A percentile compares a stretch with the other conserved stretches of the same genome.
These are phyloP conservation scores for Geotrichum europaeum DNA, from an alignment of 1,139 yeast genomes.

Conservation along the genomic window DNA sequence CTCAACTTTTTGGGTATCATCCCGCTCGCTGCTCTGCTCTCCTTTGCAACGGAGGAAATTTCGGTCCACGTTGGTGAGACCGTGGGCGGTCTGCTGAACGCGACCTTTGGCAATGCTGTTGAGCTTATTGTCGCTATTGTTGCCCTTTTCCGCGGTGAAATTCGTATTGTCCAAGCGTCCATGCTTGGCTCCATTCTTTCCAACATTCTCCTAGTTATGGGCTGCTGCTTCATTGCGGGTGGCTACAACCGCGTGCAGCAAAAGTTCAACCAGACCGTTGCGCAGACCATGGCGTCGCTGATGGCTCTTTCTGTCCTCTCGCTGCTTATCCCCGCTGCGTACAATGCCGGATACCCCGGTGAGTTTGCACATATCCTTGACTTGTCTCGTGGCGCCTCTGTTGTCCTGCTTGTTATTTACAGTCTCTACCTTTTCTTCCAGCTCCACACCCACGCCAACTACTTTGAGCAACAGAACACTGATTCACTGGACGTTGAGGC, in stretches of 20 bases:
- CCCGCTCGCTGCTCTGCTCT: conserved; percentile 83
- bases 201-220: conserved; percentile 79
- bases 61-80: conserved; percentile 70
- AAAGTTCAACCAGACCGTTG: conserved; percentile 88
- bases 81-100: conserved; percentile 85
- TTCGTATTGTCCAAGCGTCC: conserved; percentile 87
- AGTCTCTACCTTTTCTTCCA: conserved; percentile 78
- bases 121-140: conserved; percentile 90
- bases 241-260: conserved; percentile 87
- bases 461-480: conserved; percentile 41
- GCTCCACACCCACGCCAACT: conserved; percentile 70
- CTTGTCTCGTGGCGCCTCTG: conserved; percentile 82
- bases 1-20: conserved; percentile 85
- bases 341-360: conserved; percentile 70
- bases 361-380: conserved; percentile 43
- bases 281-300: conserved; percentile 92
- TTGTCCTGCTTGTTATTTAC: conserved; percentile 70
- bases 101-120: conserved; percentile 91
- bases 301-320: conserved; percentile 89
- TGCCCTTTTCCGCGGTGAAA: conserved; percentile 78
- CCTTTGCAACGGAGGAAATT: conserved; percentile 89
- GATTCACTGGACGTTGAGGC: not conserved
- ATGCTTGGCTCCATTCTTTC: conserved; percentile 93
- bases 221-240: conserved; percentile 90
- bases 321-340: conserved; percentile 89